A percentile compares a stretch with the other conserved stretches of the same genome.
These are phyloP conservation scores for Aspergillus asperescens DNA, from an alignment of 495 filamentous ascomycete species.

Conservation along the genomic window DNA sequence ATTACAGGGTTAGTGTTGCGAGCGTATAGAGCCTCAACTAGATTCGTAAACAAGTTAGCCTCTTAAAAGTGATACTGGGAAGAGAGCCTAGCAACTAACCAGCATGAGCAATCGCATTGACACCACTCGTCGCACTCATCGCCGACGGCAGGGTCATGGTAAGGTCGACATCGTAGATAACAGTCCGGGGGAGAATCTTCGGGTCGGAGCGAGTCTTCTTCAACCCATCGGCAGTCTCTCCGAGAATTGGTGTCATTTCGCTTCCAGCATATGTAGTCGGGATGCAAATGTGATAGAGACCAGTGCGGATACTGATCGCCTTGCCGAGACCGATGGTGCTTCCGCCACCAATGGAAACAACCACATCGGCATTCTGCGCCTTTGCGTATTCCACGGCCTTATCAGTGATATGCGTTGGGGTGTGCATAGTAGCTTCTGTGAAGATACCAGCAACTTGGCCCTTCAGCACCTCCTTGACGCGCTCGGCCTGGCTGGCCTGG, in stretches of 20 bases:
- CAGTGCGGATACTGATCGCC: conserved; percentile 60
- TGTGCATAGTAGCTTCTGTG: conserved; percentile 63
- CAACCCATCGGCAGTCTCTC: conserved; percentile 57
- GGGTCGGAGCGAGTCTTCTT: conserved; percentile 63
- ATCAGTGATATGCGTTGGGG: conserved; percentile 57
- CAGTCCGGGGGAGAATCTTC: conserved; percentile 59
- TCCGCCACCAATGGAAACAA: conserved; percentile 60
- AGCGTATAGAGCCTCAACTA: conserved; percentile 63
- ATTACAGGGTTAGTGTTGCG: conserved; percentile 58
- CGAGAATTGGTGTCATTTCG: conserved; percentile 65
- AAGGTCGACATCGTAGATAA: conserved; percentile 66
- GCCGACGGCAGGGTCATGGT: conserved; percentile 58
- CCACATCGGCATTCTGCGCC: conserved; percentile 44
- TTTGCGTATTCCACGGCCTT: conserved; percentile 52
- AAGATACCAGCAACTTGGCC: conserved; percentile 54
- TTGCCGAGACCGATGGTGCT: conserved; percentile 64
- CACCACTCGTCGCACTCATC: conserved; percentile 59
- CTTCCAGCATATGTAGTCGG: conserved; percentile 67
- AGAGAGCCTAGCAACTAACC: conserved; percentile 29
- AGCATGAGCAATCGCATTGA: conserved; percentile 67
- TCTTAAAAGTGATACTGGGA: not conserved
- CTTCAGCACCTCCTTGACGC: conserved; percentile 44
- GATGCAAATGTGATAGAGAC: conserved; percentile 59
- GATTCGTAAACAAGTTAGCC: conserved; percentile 1
- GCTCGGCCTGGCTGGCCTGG: conserved; percentile 49